phyloP scores from a whole-genome alignment of 2,329 filamentous ascomycete species.

The Pyricularia sp. region DNA sequence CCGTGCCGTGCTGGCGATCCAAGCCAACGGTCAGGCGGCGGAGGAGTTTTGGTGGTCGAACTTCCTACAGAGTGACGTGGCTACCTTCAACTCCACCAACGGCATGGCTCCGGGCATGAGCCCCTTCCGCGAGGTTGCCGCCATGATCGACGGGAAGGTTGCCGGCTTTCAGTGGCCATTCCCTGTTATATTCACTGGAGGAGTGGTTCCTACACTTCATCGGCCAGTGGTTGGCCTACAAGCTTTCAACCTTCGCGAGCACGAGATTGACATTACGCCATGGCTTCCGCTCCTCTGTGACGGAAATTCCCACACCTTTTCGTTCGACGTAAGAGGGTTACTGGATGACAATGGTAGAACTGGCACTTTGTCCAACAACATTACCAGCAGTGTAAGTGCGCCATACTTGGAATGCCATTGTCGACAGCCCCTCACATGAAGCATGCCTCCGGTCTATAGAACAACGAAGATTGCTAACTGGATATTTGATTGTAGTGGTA shows the following conservation, averaged over 20 bases:
- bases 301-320: constrained; percentile 54
- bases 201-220: constrained; percentile 68
- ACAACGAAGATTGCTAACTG: background rate
- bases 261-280: constrained; percentile 74
- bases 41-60: constrained; percentile 89
- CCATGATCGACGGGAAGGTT: constrained; percentile 62
- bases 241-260: constrained; percentile 68
- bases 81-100: constrained; percentile 47
- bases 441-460: background rate
- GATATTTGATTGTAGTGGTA: constrained; percentile 42
- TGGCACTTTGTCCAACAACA: constrained; percentile 34
- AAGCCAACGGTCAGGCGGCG: constrained; percentile 63
- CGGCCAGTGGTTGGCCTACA: constrained; percentile 70
- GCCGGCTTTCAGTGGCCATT: constrained; percentile 76
- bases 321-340: constrained; percentile 58
- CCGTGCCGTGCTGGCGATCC: constrained; percentile 66
- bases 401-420: background rate
- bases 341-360: constrained; percentile 39
- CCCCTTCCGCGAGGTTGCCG: constrained; percentile 69
- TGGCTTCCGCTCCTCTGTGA: constrained; percentile 64
- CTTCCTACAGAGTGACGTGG: constrained; percentile 51
- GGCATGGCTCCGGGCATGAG: constrained; percentile 57
- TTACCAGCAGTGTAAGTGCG: background rate
- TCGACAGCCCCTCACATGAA: background rate
- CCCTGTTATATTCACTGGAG: constrained; percentile 74